Percentiles rank a stretch among this genome's conserved stretches.
Evolutionary conservation across 257 asterid species (phyloP).

Genomic region (Leonotis leonurus): DNA sequence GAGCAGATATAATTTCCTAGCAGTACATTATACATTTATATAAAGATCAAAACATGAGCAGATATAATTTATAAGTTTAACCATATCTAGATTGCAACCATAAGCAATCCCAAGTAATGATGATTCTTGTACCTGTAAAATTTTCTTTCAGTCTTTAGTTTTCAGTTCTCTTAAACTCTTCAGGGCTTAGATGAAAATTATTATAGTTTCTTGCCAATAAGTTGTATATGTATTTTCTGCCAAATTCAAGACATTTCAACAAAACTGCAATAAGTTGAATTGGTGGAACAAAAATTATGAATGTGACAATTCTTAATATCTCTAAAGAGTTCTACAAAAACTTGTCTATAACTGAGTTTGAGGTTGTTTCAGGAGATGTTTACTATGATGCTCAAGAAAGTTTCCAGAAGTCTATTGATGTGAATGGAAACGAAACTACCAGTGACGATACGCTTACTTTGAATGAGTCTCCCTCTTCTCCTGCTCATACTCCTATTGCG

Average conservation of each 20-base stretch:
- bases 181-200: background rate
- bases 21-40: background rate
- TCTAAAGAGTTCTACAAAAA: background rate
- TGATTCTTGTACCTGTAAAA: background rate
- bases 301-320: background rate
- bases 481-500: slow-evolving; percentile 16
- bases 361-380: slow-evolving; percentile 43
- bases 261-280: too few species aligned
- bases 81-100: background rate
- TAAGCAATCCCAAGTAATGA: background rate
- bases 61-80: background rate
- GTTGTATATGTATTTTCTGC: background rate
- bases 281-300: background rate
- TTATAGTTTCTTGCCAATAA: background rate
- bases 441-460: slow-evolving; percentile 12
- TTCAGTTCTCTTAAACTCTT: background rate
- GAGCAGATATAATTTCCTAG: background rate
- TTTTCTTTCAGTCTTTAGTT: background rate
- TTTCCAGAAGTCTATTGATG: slow-evolving; percentile 19
- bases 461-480: slow-evolving; percentile 25
- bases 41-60: background rate
- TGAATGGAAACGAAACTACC: slow-evolving; percentile 14
- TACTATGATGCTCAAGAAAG: slow-evolving; percentile 57
- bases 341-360: slow-evolving; percentile 11
- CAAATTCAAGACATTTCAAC: too few species aligned